Base-by-base conservation (phyloP, 371 early-diverging fungal genomes). In the Capniomyces stellatus region DNA sequence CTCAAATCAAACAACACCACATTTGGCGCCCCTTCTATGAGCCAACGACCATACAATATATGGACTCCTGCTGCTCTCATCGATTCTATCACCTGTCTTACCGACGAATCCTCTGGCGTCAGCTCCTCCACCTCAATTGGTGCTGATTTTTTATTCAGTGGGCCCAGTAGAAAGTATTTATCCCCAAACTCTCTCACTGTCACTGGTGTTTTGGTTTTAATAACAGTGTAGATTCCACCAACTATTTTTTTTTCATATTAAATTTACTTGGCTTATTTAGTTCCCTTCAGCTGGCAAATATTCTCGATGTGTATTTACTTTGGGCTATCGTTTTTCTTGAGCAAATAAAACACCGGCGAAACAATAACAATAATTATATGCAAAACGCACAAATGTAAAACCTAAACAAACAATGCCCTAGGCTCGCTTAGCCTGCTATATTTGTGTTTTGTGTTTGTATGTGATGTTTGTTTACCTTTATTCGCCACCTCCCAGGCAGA, bases 401-500 rank as follows among this genome's bases (percentile, higher is more conserved):
- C n/a, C n/a, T n/a, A n/a, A n/a, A n/a, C n/a, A n/a, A n/a, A n/a
- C n/a, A n/a, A n/a, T n/a, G n/a, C n/a, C n/a, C n/a, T n/a, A n/a
- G n/a, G n/a, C n/a, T n/a, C n/a, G n/a, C n/a, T n/a, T n/a, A n/a
- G n/a, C n/a, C n/a, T n/a, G n/a, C n/a, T n/a, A n/a, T n/a, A n/a
- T n/a, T n/a, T n/a, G n/a, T n/a, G n/a, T n/a, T n/a, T n/a, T n/a
- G n/a, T n/a, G n/a, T n/a, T n/a, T n/a, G n/a, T n/a, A n/a, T n/a
- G n/a, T n/a, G n/a, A n/a, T n/a, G n/a, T n/a, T n/a, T n/a, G 60
- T 52, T 44, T 74, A 83, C 88, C 92, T 73, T 93, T 95, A 74
- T 95, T 95, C 55, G 92, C 96, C 12, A 93, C 93, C 71, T 95
- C 96, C 92, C 92, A 92, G 18, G 96, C 89, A 55, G 83, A 76